phyloP scores from a whole-genome alignment of 805 yeast species.

The Candida xiaguanensis region DNA sequence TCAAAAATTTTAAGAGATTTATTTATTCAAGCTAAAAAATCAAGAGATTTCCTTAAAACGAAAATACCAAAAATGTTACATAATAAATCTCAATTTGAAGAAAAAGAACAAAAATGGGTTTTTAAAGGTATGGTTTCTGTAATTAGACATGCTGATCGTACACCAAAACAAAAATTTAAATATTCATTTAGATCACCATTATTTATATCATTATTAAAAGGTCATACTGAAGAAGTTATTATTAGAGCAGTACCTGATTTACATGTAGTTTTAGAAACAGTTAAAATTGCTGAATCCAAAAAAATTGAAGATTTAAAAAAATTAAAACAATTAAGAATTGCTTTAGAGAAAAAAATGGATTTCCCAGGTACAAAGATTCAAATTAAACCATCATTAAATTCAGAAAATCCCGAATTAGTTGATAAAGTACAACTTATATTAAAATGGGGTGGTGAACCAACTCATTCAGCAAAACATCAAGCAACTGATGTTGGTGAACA shows the following conservation, averaged over 20 bases:
- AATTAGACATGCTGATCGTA: constrained; percentile 95
- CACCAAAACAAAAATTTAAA: constrained; percentile 97
- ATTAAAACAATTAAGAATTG: constrained; percentile 69
- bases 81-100: constrained; percentile 43
- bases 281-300: constrained; percentile 74
- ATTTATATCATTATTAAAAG: constrained; percentile 82
- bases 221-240: constrained; percentile 93
- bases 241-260: constrained; percentile 87
- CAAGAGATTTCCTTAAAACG: constrained; percentile 36
- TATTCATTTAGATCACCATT: constrained; percentile 88
- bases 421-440: constrained; percentile 94
- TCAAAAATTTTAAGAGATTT: constrained; percentile 72
- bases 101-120: constrained; percentile 88
- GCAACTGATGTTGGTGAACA: constrained; percentile 95
- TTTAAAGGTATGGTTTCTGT: constrained; percentile 90
- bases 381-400: constrained; percentile 77
- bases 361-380: constrained; percentile 97
- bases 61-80: constrained; percentile 30
- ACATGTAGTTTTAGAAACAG: constrained; percentile 79
- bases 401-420: constrained; percentile 59
- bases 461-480: constrained; percentile 94
- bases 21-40: constrained; percentile 54
- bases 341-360: constrained; percentile 81
- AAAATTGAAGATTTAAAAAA: constrained; percentile 78
- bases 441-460: constrained; percentile 99